Evolutionary conservation across 306 rosid species (phyloP).

Genomic region (Arachis hypogaea): DNA sequence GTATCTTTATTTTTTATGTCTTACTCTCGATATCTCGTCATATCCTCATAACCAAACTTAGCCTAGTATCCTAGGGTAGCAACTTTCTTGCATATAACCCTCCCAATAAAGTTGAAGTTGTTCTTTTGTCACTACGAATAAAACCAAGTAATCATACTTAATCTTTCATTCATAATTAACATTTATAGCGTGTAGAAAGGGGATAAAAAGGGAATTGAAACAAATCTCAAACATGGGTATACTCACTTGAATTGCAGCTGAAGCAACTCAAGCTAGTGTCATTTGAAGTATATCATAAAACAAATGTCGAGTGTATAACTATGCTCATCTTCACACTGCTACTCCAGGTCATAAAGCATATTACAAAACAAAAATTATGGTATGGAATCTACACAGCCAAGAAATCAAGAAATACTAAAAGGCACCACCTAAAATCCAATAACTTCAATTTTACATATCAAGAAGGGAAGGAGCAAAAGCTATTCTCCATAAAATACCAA

Average conservation of each 20-base stretch:
- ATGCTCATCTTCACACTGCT: slow-evolving; percentile 48
- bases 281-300: slow-evolving; percentile 40
- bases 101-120: no score
- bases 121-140: background rate
- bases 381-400: slow-evolving; percentile 57
- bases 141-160: background rate
- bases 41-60: no score
- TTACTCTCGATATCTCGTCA: no score
- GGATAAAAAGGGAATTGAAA: background rate
- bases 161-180: background rate
- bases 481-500: slow-evolving; percentile 44
- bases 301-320: slow-evolving; percentile 40
- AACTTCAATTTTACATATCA: slow-evolving; percentile 51
- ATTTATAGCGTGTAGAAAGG: background rate
- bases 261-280: slow-evolving; percentile 38
- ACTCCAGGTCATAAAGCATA: slow-evolving; percentile 41
- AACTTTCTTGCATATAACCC: no score
- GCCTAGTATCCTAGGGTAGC: no score
- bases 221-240: slow-evolving; percentile 17
- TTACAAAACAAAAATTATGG: slow-evolving; percentile 54
- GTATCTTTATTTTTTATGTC: no score
- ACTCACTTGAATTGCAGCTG: slow-evolving; percentile 18
- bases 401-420: slow-evolving; percentile 48
- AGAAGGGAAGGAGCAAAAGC: slow-evolving; percentile 24
- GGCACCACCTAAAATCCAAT: slow-evolving; percentile 51